Conservation (phyloP, 2,329 filamentous ascomycete species). For the Cordyceps javanica region DNA sequence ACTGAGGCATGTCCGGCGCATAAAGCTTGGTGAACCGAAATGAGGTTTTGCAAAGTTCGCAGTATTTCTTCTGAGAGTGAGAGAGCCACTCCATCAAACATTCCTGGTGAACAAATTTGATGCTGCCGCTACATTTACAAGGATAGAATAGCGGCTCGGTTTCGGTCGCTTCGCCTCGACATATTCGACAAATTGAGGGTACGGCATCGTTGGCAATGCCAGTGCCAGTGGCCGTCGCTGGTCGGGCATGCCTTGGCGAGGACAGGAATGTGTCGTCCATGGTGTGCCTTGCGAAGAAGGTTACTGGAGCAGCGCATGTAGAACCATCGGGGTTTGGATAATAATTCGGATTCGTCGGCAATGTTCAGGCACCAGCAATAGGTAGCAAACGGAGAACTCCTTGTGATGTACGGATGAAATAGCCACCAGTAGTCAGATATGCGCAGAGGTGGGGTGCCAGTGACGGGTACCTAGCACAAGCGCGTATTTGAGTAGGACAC, state of each 20-base stretch:
- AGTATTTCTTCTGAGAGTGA: slow-evolving; percentile 98
- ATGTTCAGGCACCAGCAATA: too few species aligned
- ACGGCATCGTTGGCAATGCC: slow-evolving; percentile 23
- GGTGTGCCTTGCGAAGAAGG: neutral
- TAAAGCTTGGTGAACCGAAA: slow-evolving; percentile 99
- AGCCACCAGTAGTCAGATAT: too few species aligned
- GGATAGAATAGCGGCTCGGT: slow-evolving; percentile 92
- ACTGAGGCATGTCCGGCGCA: slow-evolving; percentile 84
- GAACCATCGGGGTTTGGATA: neutral
- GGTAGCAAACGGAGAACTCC: neutral
- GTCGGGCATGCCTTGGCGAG: slow-evolving; percentile 21
- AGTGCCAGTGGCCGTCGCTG: slow-evolving; percentile 21
- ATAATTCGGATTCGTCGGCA: neutral
- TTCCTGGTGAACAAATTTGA: slow-evolving; percentile 96
- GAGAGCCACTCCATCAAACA: slow-evolving; percentile 98
- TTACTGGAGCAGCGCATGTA: neutral
- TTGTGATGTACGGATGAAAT: neutral
- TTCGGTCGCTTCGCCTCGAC: slow-evolving; percentile 75
- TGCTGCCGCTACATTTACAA: slow-evolving; percentile 98
- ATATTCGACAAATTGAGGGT: slow-evolving; percentile 91
- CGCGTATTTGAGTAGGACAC: neutral
- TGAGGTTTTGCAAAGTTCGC: slow-evolving; percentile 96
- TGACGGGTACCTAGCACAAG: neutral
- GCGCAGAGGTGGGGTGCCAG: neutral
- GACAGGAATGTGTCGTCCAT: slow-evolving; percentile 23